Evolutionary conservation across 176 grass and related monocot genomes (phyloP).

Genomic region (Aegilops tauschii): DNA sequence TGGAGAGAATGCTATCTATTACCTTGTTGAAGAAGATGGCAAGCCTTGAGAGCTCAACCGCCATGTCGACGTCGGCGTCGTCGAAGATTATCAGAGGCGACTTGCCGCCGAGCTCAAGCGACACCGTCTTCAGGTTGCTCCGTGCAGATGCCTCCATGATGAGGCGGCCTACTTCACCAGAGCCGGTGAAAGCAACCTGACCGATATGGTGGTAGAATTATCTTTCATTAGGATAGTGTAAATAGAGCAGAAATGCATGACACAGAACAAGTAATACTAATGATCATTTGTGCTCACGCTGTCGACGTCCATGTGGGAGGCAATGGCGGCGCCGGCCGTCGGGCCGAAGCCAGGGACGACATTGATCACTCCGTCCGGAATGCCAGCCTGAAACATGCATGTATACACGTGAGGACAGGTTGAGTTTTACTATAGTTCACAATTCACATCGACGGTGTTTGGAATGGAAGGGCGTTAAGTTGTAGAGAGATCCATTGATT

Average conservation of each 20-base stretch:
- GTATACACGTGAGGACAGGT: too few relatives aligned
- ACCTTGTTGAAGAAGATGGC: constrained; percentile 94
- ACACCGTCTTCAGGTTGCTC: constrained; percentile 83
- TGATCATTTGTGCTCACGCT: constrained; percentile 31
- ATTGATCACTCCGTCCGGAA: constrained; percentile 83
- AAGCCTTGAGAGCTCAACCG: constrained; percentile 53
- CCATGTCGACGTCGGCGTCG: constrained; percentile 84
- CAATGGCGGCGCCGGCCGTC: constrained; percentile 56
- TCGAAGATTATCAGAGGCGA: constrained; percentile 82
- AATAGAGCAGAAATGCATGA: neutral
- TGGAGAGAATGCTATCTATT: neutral
- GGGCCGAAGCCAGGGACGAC: constrained; percentile 69
- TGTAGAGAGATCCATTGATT: too few relatives aligned
- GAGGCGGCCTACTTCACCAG: constrained; percentile 56
- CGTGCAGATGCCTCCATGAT: constrained; percentile 75
- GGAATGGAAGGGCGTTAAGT: too few relatives aligned
- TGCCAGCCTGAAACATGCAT: constrained; percentile 38
- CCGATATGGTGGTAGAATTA: too few relatives aligned
- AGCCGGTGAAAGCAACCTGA: constrained; percentile 85
- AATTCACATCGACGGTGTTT: too few relatives aligned
- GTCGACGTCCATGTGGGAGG: constrained; percentile 87
- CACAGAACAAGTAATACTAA: neutral
- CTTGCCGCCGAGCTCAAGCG: constrained; percentile 90
- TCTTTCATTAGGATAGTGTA: neutral
- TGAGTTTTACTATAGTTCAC: too few relatives aligned